phyloP scores from a whole-genome alignment of 2,329 filamentous ascomycete species.

The Alternaria hordeiaustralica region DNA sequence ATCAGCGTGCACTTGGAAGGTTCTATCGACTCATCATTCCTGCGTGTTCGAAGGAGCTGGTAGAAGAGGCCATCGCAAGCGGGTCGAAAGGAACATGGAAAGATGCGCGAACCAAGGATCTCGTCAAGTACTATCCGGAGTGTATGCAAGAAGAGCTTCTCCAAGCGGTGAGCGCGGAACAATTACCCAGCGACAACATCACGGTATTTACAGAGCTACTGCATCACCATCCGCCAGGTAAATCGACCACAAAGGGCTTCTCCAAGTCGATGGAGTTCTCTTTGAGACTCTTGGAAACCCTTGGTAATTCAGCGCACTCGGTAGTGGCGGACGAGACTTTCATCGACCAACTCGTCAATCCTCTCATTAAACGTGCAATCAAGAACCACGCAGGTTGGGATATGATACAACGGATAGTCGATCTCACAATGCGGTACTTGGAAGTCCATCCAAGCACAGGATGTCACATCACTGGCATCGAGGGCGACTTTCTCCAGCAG shows the following conservation, averaged over 20 bases:
- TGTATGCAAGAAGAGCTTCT: slow-evolving; percentile 21
- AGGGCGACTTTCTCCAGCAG: slow-evolving; percentile 24
- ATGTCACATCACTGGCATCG: slow-evolving; percentile 5
- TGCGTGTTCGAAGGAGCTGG: slow-evolving; percentile 26
- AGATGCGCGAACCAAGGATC: background rate
- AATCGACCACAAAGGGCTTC: slow-evolving; percentile 12
- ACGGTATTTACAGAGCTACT: slow-evolving; percentile 13
- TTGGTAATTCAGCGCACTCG: slow-evolving; percentile 5
- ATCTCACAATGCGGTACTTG: slow-evolving; percentile 25
- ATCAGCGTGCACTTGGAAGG: slow-evolving; percentile 26
- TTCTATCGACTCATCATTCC: slow-evolving; percentile 30
- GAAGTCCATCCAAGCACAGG: slow-evolving; percentile 13
- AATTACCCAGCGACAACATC: background rate
- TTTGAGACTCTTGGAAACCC: slow-evolving; percentile 18
- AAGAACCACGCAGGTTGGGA: slow-evolving; percentile 24
- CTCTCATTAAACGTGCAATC: slow-evolving; percentile 30
- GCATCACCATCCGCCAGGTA: slow-evolving; percentile 14
- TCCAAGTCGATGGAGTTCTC: slow-evolving; percentile 40
- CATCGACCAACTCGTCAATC: slow-evolving; percentile 23
- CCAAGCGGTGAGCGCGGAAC: slow-evolving; percentile 5
- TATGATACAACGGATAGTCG: slow-evolving; percentile 22
- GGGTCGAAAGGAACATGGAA: slow-evolving; percentile 9
- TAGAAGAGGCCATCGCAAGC: slow-evolving; percentile 11
- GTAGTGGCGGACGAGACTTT: slow-evolving; percentile 15
- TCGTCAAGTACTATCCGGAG: slow-evolving; percentile 26